Percentiles rank a stretch among this genome's conserved stretches.
Conservation (phyloP, 441 rosid genomes). For the Arabidopsis hybrid region DNA sequence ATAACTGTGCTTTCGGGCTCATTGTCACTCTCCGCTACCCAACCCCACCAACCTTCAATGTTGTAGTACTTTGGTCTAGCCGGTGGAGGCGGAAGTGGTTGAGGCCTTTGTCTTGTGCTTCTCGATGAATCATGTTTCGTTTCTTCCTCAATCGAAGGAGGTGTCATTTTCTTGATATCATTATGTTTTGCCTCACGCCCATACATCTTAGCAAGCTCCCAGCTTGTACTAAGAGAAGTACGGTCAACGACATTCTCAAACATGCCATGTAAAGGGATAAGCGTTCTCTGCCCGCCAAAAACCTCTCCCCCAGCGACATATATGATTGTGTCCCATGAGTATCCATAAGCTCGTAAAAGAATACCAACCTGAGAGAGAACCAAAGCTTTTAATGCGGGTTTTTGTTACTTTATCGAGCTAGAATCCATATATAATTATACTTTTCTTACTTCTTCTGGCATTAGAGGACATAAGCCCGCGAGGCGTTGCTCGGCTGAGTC, state of each 20-base stretch:
- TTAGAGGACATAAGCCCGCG: slow-evolving; percentile 84
- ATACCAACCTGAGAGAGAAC: slow-evolving; percentile 61
- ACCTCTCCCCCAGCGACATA: slow-evolving; percentile 96
- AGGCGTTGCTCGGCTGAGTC: slow-evolving; percentile 70
- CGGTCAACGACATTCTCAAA: slow-evolving; percentile 94
- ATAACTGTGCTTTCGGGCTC: slow-evolving; percentile 97
- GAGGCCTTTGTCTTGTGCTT: slow-evolving; percentile 82
- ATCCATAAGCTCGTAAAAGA: slow-evolving; percentile 94
- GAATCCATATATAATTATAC: not conserved
- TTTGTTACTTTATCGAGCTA: slow-evolving; percentile 1
- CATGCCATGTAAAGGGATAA: slow-evolving; percentile 88
- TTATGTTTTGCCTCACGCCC: slow-evolving; percentile 82
- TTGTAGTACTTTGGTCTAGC: slow-evolving; percentile 89
- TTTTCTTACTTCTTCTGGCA: slow-evolving; percentile 87
- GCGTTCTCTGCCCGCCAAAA: slow-evolving; percentile 92
- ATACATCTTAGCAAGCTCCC: slow-evolving; percentile 90
- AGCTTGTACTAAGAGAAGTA: slow-evolving; percentile 82
- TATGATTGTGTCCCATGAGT: slow-evolving; percentile 83
- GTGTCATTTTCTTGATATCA: slow-evolving; percentile 51
- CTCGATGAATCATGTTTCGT: slow-evolving; percentile 66
- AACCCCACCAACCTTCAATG: slow-evolving; percentile 99
- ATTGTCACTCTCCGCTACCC: slow-evolving; percentile 99
- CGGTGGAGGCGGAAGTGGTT: slow-evolving; percentile 94
- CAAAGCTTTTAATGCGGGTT: not conserved
- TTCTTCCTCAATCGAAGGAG: slow-evolving; percentile 64